Conservation (phyloP, 2,329 filamentous ascomycete species). For the Cordyceps cicadae region DNA sequence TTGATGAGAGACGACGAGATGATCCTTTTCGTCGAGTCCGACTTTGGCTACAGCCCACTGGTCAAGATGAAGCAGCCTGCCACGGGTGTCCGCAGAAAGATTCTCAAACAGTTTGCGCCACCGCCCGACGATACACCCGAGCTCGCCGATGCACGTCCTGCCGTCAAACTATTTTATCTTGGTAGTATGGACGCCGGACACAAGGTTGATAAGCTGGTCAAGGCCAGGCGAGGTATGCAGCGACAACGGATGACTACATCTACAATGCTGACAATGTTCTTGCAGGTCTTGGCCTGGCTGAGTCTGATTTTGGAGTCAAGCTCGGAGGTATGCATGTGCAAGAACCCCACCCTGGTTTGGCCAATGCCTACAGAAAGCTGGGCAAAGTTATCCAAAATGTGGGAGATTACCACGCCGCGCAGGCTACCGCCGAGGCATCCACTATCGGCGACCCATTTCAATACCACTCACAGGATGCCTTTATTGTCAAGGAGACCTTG, state of each 20-base stretch:
- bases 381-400: constrained; percentile 89
- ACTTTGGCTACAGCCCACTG: constrained; percentile 95
- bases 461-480: constrained; percentile 91
- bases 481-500: constrained; percentile 95
- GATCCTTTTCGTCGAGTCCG: constrained; percentile 96
- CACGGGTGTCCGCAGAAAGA: constrained; percentile 87
- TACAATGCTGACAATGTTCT: constrained; percentile 16
- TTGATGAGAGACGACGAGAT: constrained; percentile 95
- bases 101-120: constrained; percentile 96
- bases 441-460: constrained; percentile 89
- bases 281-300: constrained; percentile 79
- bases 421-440: constrained; percentile 92
- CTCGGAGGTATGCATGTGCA: constrained; percentile 79
- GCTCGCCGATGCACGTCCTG: constrained; percentile 76
- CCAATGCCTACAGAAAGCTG: constrained; percentile 87
- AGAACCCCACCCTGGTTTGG: constrained; percentile 80
- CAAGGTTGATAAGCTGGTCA: constrained; percentile 91
- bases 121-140: constrained; percentile 96
- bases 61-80: constrained; percentile 94
- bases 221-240: constrained; percentile 70
- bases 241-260: neutral
- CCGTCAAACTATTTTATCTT: constrained; percentile 93
- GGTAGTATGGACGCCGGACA: constrained; percentile 95
- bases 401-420: constrained; percentile 90
- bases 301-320: constrained; percentile 90